Conservation (phyloP, 2,329 filamentous ascomycete genomes). For the Botrytis cinerea region DNA sequence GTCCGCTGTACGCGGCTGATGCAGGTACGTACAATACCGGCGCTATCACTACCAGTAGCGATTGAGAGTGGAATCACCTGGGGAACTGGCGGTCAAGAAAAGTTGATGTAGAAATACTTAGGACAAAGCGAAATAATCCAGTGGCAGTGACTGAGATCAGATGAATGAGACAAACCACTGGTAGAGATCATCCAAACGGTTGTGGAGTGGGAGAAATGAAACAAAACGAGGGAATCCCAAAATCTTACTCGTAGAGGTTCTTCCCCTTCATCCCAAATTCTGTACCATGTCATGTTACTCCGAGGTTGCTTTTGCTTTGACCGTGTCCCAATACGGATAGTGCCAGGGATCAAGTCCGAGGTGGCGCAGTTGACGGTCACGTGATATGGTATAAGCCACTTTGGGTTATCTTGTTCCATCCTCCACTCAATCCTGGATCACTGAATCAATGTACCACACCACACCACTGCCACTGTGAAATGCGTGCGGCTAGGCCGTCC, state of each 20-base stretch:
- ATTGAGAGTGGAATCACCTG: not conserved
- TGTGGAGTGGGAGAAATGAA: constrained; percentile 15
- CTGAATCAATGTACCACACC: not conserved
- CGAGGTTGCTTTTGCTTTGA: constrained; percentile 11
- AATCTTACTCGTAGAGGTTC: not conserved
- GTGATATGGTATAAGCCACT: not conserved
- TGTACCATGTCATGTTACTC: constrained; percentile 13
- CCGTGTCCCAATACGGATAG: constrained; percentile 13
- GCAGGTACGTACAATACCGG: constrained; percentile 6
- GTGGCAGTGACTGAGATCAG: not conserved
- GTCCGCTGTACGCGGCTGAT: constrained; percentile 3
- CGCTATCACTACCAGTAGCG: not conserved
- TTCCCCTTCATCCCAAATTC: not conserved
- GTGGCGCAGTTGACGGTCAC: not conserved
- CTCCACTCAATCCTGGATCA: not conserved
- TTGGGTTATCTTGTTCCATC: not conserved
- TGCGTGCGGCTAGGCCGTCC: accelerated
- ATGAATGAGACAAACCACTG: not conserved
- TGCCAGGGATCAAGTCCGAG: constrained; percentile 1
- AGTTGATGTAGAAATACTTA: constrained; percentile 7
- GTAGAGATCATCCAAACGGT: constrained; percentile 5
- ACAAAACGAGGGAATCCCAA: constrained; percentile 5
- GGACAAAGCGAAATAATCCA: not conserved
- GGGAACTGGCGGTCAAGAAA: constrained; percentile 13
- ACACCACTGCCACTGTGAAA: not conserved